Evolutionary conservation across 352 stramenopile species (phyloP), one percentile per base, ranked within the genome.

Genomic region (Saprolegnia diclina): DNA sequence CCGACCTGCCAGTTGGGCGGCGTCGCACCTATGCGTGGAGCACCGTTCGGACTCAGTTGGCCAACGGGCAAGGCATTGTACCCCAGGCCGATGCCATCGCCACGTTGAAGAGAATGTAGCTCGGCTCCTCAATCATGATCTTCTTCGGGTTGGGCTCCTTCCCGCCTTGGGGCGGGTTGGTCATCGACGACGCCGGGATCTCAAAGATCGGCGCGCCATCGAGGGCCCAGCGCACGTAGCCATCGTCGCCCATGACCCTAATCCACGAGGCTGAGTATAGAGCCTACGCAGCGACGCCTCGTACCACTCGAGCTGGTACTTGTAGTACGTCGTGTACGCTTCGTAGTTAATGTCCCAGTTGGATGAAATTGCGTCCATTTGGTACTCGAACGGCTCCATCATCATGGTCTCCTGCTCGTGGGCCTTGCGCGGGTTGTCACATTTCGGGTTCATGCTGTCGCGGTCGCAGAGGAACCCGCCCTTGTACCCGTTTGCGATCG

Each of bases 71-170:
- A 54, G n/a, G 24, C 1, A 5, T 22, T 6, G 19, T 29, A 65
- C 80, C 90, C 94, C 94, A 98, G 66, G 87, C 74, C 21, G 78
- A 77, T 19, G 88, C 96, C 35, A 98, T 72, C 0, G 94, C 94
- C 26, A 96, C 95, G 78, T 98, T 98, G 56, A 98, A 74, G 64
- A 98, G 83, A 68, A 98, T 78, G 76, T 97, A 98, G 77, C 91
- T 94, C 9, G 94, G 92, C 72, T 98, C 94, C 46, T 92, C 83
- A 0, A 80, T 78, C 65, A 90, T 87, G 0, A 75, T 80, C n/a
- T 81, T 79, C 38, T 66, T 52, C 6, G 79, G 80, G 61, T 90
- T 92, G 3, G 18, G 29, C 4, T 10, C 18, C 42, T 79, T 71
- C 13, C 79, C 76, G 46, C 76, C 76, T 71, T 90, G 82, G 0